A percentile compares a stretch with the other conserved stretches of the same genome.
Conservation (phyloP, 2,329 filamentous ascomycete species). For the Ceratocystis colombiana region DNA sequence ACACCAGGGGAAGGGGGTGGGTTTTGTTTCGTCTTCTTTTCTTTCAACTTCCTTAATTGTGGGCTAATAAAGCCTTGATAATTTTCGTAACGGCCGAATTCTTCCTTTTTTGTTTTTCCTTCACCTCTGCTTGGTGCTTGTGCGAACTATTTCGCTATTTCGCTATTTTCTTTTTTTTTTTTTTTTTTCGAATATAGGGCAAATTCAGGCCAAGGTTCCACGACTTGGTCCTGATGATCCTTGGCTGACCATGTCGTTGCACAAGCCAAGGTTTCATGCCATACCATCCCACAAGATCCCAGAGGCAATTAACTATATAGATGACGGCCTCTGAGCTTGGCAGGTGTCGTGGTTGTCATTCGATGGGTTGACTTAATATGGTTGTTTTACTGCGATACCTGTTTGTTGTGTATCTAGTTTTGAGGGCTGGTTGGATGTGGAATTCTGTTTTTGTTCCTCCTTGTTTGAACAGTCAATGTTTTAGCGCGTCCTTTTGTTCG, state of each 20-base stretch:
- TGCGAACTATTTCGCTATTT: not conserved
- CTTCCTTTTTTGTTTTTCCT: not conserved
- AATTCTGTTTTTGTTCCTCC: not conserved
- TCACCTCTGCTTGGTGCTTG: not conserved
- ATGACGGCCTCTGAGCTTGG: constrained; percentile 6
- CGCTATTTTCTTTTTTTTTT: not conserved
- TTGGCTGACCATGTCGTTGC: constrained; percentile 5
- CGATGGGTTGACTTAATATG: not conserved
- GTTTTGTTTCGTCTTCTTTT: constrained; percentile 10
- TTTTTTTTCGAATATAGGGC: not conserved
- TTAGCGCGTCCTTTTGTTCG: not conserved
- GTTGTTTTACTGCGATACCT: not conserved
- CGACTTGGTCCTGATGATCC: not conserved
- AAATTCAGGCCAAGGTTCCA: not conserved
- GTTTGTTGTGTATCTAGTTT: not conserved
- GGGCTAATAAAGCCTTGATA: constrained; percentile 6
- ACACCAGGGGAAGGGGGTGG: not conserved
- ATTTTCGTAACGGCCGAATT: constrained; percentile 8
- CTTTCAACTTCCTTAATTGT: not conserved
- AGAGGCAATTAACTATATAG: not conserved
- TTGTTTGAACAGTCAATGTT: constrained; percentile 10
- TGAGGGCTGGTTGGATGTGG: too few relatives aligned
- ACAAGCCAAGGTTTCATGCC: constrained; percentile 9
- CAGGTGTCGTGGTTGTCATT: constrained; percentile 2
- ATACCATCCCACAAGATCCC: not conserved